A percentile compares a stretch with the other conserved stretches of the same genome.
These are phyloP conservation scores for Linum trigynum DNA, from an alignment of 345 rosid species.

Conservation along the genomic window DNA sequence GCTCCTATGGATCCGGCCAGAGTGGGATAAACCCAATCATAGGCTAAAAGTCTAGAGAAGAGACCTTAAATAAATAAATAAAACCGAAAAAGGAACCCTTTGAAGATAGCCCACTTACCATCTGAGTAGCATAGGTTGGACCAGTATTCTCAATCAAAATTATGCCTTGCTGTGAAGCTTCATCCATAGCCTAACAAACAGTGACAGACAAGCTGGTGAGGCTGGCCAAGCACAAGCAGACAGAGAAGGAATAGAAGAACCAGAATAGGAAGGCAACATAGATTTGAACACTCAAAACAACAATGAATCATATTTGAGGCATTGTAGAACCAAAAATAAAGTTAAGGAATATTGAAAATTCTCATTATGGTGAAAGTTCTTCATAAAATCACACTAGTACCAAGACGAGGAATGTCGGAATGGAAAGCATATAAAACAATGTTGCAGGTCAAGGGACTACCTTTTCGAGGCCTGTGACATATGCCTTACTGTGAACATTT, in stretches of 20 bases:
- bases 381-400: background rate
- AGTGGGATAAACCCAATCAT: background rate
- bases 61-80: background rate
- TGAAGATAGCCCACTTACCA: conserved; percentile 35
- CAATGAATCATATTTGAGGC: too few species aligned
- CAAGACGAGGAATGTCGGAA: background rate
- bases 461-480: conserved; percentile 79
- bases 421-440: background rate
- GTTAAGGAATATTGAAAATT: conserved; percentile 2
- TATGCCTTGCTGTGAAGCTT: conserved; percentile 60
- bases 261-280: background rate
- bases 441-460: conserved; percentile 24
- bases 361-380: background rate
- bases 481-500: conserved; percentile 67
- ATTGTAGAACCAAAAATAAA: too few species aligned
- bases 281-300: background rate
- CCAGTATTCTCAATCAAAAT: conserved; percentile 75
- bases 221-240: background rate
- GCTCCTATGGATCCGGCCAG: background rate
- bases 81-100: background rate
- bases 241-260: background rate
- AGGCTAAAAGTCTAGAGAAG: background rate
- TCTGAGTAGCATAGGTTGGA: conserved; percentile 87
- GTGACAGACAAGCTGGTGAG: background rate
- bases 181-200: conserved; percentile 61